Evolutionary conservation across 108 stramenopile species (phyloP).

Genomic region (Bacterosira constricta): DNA sequence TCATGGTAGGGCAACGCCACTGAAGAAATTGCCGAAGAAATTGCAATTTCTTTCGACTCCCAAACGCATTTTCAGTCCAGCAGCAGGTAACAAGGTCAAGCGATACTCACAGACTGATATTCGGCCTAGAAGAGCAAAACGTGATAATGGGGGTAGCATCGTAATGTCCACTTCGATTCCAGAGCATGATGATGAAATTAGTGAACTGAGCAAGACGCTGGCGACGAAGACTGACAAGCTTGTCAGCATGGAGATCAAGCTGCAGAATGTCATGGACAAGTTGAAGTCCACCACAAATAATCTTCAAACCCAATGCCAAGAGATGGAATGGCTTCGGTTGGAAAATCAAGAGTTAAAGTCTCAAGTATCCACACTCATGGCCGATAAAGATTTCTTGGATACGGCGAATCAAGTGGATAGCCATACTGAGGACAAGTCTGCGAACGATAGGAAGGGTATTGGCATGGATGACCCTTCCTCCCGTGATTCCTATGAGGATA

Average conservation of each 20-base stretch:
- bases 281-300: conserved; percentile 1
- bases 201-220: conserved; percentile 34
- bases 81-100: conserved; percentile 14
- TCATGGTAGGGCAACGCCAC: too few relatives aligned
- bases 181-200: conserved; percentile 30
- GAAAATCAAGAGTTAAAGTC: conserved; percentile 47
- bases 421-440: too few relatives aligned
- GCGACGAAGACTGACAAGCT: conserved; percentile 46
- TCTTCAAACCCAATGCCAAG: conserved; percentile 24
- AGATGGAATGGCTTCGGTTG: conserved; percentile 46
- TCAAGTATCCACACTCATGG: conserved; percentile 36
- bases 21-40: too few relatives aligned
- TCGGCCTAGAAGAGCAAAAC: conserved; percentile 31
- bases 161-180: conserved; percentile 6
- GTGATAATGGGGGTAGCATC: too few relatives aligned
- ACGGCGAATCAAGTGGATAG: too few relatives aligned
- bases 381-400: conserved; percentile 52
- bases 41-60: too few relatives aligned
- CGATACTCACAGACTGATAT: conserved; percentile 42
- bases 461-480: too few relatives aligned
- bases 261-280: conserved; percentile 7
- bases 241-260: conserved; percentile 23
- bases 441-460: too few relatives aligned
- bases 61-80: conserved; percentile 26
- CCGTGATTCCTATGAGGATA: too few relatives aligned